Conservation (phyloP, 2,329 filamentous ascomycete species). For the Samsoniella hepiali region DNA sequence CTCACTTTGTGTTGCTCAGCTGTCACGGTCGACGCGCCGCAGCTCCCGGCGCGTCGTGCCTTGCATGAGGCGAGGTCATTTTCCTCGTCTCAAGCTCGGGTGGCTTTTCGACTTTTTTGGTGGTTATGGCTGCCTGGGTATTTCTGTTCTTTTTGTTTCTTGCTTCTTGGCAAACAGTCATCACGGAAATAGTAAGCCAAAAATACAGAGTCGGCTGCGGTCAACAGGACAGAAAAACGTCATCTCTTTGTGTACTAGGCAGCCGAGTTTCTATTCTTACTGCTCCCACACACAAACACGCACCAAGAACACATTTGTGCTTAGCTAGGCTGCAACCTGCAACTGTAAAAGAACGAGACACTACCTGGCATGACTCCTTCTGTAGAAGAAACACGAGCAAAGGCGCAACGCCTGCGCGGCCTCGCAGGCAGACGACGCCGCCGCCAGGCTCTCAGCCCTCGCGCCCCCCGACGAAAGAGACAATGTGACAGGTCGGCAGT, state of each 20-base stretch:
- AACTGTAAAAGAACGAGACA: too few relatives aligned
- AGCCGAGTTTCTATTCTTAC: not conserved
- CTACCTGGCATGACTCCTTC: too few relatives aligned
- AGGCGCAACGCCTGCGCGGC: not conserved
- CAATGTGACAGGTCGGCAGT: conserved; percentile 13
- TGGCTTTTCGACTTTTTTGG: too few relatives aligned
- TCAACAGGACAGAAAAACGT: not conserved
- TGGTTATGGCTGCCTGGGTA: not conserved
- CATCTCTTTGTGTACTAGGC: not conserved
- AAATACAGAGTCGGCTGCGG: not conserved
- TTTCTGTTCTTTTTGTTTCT: not conserved
- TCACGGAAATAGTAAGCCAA: not conserved
- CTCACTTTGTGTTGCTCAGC: not conserved
- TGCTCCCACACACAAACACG: not conserved
- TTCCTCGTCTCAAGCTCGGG: too few relatives aligned
- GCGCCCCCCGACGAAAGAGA: not conserved
- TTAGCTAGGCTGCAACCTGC: too few relatives aligned
- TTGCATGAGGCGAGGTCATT: conserved; percentile 13
- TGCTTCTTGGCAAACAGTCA: not conserved
- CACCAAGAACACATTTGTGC: not conserved
- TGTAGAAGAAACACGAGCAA: conserved; percentile 1
- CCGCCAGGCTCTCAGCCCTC: not conserved
- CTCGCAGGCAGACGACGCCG: not conserved
- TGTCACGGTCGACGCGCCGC: not conserved
- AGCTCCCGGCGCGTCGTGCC: not conserved